Conservation (phyloP, 768 basidiomycete genomes). For the Hirschioporus abietinus region DNA sequence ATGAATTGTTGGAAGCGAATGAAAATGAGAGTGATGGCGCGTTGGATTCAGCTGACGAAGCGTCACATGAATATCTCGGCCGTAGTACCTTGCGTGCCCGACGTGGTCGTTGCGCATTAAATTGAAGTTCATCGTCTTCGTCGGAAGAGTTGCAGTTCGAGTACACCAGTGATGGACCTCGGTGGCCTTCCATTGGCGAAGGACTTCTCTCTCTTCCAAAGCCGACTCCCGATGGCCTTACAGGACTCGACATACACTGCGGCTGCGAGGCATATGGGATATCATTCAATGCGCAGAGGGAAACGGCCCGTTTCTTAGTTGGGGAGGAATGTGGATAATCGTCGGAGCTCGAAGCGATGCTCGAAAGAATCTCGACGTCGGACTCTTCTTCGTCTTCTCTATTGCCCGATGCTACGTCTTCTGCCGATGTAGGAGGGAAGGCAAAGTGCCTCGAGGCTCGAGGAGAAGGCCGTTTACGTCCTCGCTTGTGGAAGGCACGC, state of each 20-base stretch:
- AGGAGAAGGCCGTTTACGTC: conserved; percentile 34
- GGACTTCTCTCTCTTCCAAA: not conserved
- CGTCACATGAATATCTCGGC: conserved; percentile 8
- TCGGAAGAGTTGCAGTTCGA: conserved; percentile 10
- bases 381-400: conserved; percentile 37
- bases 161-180: conserved; percentile 8
- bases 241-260: not conserved
- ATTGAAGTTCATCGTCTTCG: not conserved
- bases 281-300: conserved; percentile 25
- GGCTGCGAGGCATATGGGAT: not conserved
- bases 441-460: conserved; percentile 11
- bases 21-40: conserved; percentile 33
- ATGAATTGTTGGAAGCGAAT: conserved; percentile 34
- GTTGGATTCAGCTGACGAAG: conserved; percentile 17
- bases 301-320: conserved; percentile 38
- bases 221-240: not conserved
- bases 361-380: conserved; percentile 50
- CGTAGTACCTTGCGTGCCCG: not conserved
- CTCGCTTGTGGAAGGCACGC: conserved; percentile 34
- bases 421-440: conserved; percentile 13
- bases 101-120: not conserved
- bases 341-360: conserved; percentile 25
- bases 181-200: not conserved
- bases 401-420: conserved; percentile 8
- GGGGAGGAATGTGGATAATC: conserved; percentile 13